Base-by-base conservation (phyloP, 169 alveolate genomes). In the Blepharisma undulans region DNA sequence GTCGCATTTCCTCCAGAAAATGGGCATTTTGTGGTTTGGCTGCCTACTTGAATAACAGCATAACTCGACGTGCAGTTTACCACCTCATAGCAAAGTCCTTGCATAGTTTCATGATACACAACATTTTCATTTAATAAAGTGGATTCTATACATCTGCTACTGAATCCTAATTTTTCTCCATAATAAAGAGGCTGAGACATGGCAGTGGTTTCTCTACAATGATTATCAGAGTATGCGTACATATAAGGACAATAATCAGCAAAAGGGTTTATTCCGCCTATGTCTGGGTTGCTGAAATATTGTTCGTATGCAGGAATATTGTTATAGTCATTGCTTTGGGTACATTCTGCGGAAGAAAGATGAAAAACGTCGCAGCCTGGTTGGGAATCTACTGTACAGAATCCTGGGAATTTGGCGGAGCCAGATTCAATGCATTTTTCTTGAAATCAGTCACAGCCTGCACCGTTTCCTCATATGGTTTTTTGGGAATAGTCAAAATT, bases 371-470 rank as follows among this genome's bases (percentile, higher is more conserved):
- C 29, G 22, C 89, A 82, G 22, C 32, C 32, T 25, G 1, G 1
- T 60, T 82, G 34, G 8, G 78, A 1, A 21, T 82, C 78, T 25
- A 21, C 86, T 4, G 76, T 22, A 60, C 80, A 89, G 21, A 59
- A 61, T 7, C 27, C 76, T 2, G 76, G 32, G 21, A 84, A 84
- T 22, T 59, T n/a, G 10, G 80, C 48, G 8, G 30, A 25, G 8
- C 61, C 71, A 84, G 16, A 6, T 18, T 22, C 36, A 0, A 86
- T 30, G 66, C 90, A 86, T 25, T 86, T 86, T 86, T 86, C 66
- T 21, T n/a, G 10, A 36, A 36, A 32, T 12, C 74, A 88, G 16
- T 76, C 87, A 33, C 92, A 88, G n/a, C 92, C 92, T 88, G 2
- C 60, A 3, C 77, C 33, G 19, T 76, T 74, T 22, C 87, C 92